phyloP scores from a whole-genome alignment of 495 filamentous ascomycete species.

The Friedmanniomyces endolithicus region DNA sequence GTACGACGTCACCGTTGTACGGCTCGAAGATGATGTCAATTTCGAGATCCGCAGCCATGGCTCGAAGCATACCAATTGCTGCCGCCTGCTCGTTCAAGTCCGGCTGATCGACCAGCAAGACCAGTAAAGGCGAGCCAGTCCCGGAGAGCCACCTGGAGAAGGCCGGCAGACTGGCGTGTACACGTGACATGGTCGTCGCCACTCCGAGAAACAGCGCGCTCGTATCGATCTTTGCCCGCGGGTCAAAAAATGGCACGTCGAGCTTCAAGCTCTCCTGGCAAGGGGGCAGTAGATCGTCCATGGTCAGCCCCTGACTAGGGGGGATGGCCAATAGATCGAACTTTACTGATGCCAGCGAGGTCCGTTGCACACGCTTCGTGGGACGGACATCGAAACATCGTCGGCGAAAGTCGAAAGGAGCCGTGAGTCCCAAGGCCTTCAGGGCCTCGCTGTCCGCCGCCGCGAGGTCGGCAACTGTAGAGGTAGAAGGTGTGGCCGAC shows the following conservation, averaged over 20 bases:
- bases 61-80: neutral
- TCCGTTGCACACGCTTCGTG: neutral
- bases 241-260: slow-evolving; percentile 3
- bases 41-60: neutral
- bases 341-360: neutral
- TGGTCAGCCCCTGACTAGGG: neutral
- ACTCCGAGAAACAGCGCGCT: slow-evolving; percentile 2
- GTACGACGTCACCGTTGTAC: neutral
- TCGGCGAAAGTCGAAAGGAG: neutral
- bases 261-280: neutral
- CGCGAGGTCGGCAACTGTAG: neutral
- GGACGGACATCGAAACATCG: neutral
- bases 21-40: slow-evolving; percentile 2
- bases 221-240: neutral
- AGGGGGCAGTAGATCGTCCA: neutral
- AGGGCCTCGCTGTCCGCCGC: neutral
- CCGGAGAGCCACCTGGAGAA: neutral
- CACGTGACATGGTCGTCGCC: slow-evolving; percentile 4
- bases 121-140: neutral
- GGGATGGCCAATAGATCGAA: neutral
- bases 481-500: neutral
- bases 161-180: slow-evolving; percentile 3
- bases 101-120: neutral
- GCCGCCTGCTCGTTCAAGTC: neutral
- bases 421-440: neutral